A percentile compares a stretch with the other conserved stretches of the same genome.
Conservation (phyloP, 2,329 filamentous ascomycete species). For the Canariomyces notabilis region DNA sequence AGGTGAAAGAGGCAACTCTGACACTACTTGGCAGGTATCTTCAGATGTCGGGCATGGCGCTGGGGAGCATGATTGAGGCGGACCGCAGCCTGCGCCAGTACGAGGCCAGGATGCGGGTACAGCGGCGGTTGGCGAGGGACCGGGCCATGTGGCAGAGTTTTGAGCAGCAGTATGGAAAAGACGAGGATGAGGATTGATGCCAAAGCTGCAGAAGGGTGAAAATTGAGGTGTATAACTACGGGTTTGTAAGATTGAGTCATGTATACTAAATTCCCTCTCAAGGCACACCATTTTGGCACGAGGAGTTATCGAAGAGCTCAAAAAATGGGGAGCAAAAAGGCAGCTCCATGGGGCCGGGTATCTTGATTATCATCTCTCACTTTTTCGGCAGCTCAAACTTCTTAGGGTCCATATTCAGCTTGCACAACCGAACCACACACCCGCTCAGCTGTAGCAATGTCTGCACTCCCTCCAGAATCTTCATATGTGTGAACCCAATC, state of each 20-base stretch:
- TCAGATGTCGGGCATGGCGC: slow-evolving; percentile 81
- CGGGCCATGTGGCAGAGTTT: slow-evolving; percentile 64
- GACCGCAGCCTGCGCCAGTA: slow-evolving; percentile 63
- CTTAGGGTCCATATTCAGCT: slow-evolving; percentile 92
- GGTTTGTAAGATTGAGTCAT: too few relatives aligned
- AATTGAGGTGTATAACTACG: too few relatives aligned
- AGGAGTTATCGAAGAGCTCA: too few relatives aligned
- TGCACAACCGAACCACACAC: slow-evolving; percentile 84
- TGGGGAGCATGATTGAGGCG: slow-evolving; percentile 72
- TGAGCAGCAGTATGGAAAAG: slow-evolving; percentile 54
- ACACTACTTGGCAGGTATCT: slow-evolving; percentile 55
- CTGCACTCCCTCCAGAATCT: slow-evolving; percentile 95
- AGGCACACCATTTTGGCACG: too few relatives aligned
- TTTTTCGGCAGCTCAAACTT: slow-evolving; percentile 54
- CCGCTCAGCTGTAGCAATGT: slow-evolving; percentile 90
- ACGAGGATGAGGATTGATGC: slow-evolving; percentile 33
- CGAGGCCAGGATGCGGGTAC: slow-evolving; percentile 59
- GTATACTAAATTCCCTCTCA: too few relatives aligned
- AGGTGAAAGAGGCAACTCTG: neutral
- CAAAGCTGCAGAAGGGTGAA: too few relatives aligned
- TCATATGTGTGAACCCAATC: slow-evolving; percentile 99
- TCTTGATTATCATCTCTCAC: slow-evolving; percentile 21
- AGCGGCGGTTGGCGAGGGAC: slow-evolving; percentile 59
- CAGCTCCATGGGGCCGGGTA: slow-evolving; percentile 10
- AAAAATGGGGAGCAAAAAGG: too few relatives aligned